Evolutionary conservation across 179 eudicot genomes (phyloP), one percentile per base, ranked within the genome.

Genomic region (Sideroxylon spinosum): DNA sequence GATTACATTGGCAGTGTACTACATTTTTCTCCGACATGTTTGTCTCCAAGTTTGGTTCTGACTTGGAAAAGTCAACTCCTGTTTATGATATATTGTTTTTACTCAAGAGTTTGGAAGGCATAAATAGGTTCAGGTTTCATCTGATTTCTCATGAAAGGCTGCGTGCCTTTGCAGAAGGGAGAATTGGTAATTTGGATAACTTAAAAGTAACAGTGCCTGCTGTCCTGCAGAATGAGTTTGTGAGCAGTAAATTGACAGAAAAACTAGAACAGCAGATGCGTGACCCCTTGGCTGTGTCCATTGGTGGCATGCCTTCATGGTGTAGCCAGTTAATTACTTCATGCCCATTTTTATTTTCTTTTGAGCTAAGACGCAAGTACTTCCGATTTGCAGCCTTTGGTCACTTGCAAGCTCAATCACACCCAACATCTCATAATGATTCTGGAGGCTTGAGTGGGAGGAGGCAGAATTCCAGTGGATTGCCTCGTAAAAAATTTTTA

Each of bases 261-360:
- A 95, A 93, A 82, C 82, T 95, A 75, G 91, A 90, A 82, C 98
- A 90, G 85, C 98, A 93, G 80, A 81, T 95, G 91, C 87, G 91
- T 82, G 97, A 95, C 79, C 87, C 97, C 64, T 82, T 95, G 71
- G 81, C 89, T 50, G 81, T 90, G 63, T 91, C 90, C 62, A 74
- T 84, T 75, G 97, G 98, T 68, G 91, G 93, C 77, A 70, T 95
- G 93, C 99, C 98, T 68, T 83, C 86, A 62, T 95, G 99, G 99
- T 95, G 99, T 79, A 81, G 73, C 72, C 91, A 90, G 71, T 89
- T 95, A 81, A 88, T 95, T 86, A 72, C 79, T 62, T 78, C 82
- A 29, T 91, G 89, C 84, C 94, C 99, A 9, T 93, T 91, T 82
- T 81, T 95, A 78, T 93, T 95, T 76, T 70, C 89, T 80, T 95